These are phyloP conservation scores for Poa annua DNA, from an alignment of 176 grass and related monocot species.

Conservation along the genomic window DNA sequence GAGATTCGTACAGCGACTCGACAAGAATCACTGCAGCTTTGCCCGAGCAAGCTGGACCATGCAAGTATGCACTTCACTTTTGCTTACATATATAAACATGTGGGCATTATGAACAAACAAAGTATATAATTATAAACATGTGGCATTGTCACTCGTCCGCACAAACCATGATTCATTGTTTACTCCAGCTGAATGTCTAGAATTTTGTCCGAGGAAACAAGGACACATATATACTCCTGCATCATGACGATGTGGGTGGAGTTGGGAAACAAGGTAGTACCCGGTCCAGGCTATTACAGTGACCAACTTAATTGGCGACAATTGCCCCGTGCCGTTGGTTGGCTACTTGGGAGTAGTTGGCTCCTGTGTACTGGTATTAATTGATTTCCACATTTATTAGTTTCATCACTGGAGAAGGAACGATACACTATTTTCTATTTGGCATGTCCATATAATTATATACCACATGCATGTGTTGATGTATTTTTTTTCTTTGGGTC, in stretches of 20 bases:
- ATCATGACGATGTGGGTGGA: background rate
- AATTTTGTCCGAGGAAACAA: slow-evolving; percentile 30
- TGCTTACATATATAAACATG: background rate
- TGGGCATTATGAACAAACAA: too few relatives aligned
- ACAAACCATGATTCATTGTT: too few relatives aligned
- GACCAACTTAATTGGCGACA: slow-evolving; percentile 30
- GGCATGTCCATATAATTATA: background rate
- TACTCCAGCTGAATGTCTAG: background rate
- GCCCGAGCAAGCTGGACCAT: background rate
- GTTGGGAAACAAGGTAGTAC: slow-evolving; percentile 28
- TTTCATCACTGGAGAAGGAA: slow-evolving; percentile 1
- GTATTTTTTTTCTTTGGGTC: background rate
- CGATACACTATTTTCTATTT: slow-evolving; percentile 24
- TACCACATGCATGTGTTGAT: background rate
- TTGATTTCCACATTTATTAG: background rate
- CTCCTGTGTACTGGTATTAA: slow-evolving; percentile 27
- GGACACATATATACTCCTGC: background rate
- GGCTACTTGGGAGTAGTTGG: slow-evolving; percentile 41
- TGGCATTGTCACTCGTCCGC: too few relatives aligned
- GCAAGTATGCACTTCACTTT: background rate
- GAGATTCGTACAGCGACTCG: background rate
- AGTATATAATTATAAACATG: too few relatives aligned
- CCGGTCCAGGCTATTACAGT: slow-evolving; percentile 27
- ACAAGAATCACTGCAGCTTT: background rate
- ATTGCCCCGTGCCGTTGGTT: slow-evolving; percentile 23